Conservation (phyloP, 2,329 filamentous ascomycete genomes). For the Podosphaera fusca region DNA sequence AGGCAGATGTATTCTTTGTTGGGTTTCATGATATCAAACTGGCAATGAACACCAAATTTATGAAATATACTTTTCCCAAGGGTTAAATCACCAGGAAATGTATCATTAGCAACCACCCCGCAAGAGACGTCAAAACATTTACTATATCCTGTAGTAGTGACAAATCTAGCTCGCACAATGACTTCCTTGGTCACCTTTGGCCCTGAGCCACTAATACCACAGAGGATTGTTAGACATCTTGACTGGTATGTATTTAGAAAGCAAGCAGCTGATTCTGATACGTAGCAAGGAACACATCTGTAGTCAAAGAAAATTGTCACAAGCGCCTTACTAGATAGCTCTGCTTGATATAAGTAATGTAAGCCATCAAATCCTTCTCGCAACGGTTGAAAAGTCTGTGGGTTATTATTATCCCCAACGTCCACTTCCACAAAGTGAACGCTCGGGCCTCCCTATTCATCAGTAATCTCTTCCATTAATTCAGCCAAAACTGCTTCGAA, state of each 20-base stretch:
- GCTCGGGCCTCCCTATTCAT: no score
- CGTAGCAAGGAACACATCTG: background rate
- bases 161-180: background rate
- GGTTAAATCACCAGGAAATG: background rate
- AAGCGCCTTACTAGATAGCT: no score
- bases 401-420: no score
- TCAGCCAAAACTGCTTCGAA: no score
- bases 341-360: no score
- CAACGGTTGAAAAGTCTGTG: no score
- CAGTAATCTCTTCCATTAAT: no score
- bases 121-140: background rate
- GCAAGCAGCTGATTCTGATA: conserved; percentile 2
- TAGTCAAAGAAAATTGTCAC: no score
- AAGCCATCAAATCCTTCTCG: no score
- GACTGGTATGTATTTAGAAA: background rate
- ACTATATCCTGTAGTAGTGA: background rate
- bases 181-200: background rate
- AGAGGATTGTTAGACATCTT: background rate
- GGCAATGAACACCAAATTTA: background rate
- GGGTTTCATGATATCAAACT: background rate
- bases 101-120: background rate
- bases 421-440: no score
- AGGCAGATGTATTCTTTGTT: no score
- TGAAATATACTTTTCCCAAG: background rate
- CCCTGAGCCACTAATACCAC: background rate